Conservation (phyloP, 106 monocot genomes). For the Platanthera zijinensis region DNA sequence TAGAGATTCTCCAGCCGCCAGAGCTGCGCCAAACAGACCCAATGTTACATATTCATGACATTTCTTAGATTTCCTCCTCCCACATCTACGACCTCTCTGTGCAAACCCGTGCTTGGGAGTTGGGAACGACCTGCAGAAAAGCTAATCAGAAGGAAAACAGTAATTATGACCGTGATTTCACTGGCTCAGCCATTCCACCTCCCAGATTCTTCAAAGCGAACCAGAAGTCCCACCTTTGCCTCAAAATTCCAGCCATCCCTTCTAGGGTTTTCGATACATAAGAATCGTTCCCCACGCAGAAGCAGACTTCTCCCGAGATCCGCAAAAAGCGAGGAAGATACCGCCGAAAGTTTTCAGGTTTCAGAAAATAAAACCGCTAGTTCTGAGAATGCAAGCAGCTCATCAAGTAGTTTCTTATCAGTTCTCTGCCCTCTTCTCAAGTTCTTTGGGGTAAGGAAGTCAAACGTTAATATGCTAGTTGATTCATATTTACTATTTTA, state of each 20-base stretch:
- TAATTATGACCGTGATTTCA: neutral
- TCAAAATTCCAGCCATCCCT: neutral
- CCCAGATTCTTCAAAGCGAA: neutral
- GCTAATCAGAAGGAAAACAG: neutral
- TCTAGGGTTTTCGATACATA: neutral
- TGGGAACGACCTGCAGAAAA: neutral
- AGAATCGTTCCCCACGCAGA: neutral
- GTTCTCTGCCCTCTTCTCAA: constrained; percentile 19
- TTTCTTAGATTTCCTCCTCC: neutral
- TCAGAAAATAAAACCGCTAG: neutral
- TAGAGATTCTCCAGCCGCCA: too few relatives aligned
- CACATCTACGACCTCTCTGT: neutral
- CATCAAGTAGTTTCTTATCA: constrained; percentile 7
- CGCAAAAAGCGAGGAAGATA: neutral
- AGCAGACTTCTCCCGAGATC: neutral
- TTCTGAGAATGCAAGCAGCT: constrained; percentile 5
- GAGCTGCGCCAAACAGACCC: too few relatives aligned
- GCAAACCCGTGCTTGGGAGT: neutral
- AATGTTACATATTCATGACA: too few relatives aligned
- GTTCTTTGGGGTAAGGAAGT: constrained; percentile 15
- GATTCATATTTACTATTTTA: neutral
- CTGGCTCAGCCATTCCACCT: neutral
- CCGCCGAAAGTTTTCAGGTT: neutral
- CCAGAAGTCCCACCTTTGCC: neutral
- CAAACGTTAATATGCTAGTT: neutral